Evolutionary conservation across 2,329 filamentous ascomycete species (phyloP).

Genomic region (Trichoderma arundinaceum): DNA sequence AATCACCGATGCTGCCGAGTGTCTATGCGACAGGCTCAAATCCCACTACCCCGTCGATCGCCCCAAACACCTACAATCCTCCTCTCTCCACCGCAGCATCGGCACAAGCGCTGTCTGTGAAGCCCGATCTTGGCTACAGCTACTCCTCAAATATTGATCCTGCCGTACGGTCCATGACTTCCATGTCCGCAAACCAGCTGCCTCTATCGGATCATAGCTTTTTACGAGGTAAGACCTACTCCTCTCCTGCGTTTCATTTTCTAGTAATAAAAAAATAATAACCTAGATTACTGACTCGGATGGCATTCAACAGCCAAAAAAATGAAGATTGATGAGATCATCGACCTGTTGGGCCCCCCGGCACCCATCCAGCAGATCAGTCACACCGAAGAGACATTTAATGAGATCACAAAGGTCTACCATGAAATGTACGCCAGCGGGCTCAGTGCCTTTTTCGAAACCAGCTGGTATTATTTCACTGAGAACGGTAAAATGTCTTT

Average conservation of each 20-base stretch:
- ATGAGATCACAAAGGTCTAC: conserved; percentile 74
- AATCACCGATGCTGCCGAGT: conserved; percentile 52
- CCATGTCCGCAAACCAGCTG: conserved; percentile 40
- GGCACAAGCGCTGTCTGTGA: conserved; percentile 42
- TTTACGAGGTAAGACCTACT: conserved; percentile 57
- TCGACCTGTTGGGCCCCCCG: conserved; percentile 64
- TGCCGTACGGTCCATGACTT: conserved; percentile 58
- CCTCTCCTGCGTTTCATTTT: conserved; percentile 31
- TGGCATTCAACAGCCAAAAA: conserved; percentile 47
- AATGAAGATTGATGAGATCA: conserved; percentile 76
- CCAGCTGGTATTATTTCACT: conserved; percentile 74
- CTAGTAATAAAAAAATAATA: conserved; percentile 3
- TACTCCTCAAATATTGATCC: conserved; percentile 66
- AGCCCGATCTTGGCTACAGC: conserved; percentile 55
- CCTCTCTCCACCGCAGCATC: conserved; percentile 40
- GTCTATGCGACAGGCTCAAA: conserved; percentile 47
- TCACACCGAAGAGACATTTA: conserved; percentile 58
- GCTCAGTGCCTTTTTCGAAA: conserved; percentile 79
- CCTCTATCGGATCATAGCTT: conserved; percentile 40
- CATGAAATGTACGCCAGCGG: conserved; percentile 76
- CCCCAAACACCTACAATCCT: conserved; percentile 41
- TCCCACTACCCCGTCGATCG: conserved; percentile 40
- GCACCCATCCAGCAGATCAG: conserved; percentile 61
- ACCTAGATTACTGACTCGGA: conserved; percentile 35
- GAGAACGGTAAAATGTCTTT: conserved; percentile 55